phyloP scores from a whole-genome alignment of 352 stramenopile genomes.

The Globisporangium heterothallicum region DNA sequence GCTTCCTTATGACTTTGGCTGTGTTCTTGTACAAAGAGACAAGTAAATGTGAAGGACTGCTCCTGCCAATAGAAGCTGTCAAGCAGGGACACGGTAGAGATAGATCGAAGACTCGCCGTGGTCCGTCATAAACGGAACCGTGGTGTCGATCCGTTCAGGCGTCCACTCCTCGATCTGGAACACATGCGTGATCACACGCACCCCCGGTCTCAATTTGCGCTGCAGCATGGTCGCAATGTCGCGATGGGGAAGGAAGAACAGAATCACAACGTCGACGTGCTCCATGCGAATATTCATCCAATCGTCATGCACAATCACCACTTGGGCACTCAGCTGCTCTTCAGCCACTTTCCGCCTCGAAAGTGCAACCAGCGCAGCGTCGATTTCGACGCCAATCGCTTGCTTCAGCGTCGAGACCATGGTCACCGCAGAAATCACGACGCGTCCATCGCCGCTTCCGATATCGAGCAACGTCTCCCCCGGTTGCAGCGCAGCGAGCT shows the following conservation, averaged over 20 bases:
- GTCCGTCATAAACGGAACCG: slow-evolving; percentile 59
- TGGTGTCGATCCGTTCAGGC: slow-evolving; percentile 27
- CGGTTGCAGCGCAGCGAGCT: slow-evolving; percentile 27
- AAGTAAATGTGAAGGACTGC: too few species aligned
- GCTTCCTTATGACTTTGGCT: too few species aligned
- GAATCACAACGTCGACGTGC: slow-evolving; percentile 39
- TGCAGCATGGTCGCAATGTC: slow-evolving; percentile 31
- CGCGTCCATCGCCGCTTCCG: slow-evolving; percentile 57
- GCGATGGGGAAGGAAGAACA: slow-evolving; percentile 64
- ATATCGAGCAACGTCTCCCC: slow-evolving; percentile 55
- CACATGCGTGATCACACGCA: slow-evolving; percentile 60
- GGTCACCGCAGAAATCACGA: slow-evolving; percentile 37
- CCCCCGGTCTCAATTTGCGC: slow-evolving; percentile 31
- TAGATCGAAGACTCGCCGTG: slow-evolving; percentile 41
- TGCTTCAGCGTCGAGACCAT: slow-evolving; percentile 16
- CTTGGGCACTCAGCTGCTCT: slow-evolving; percentile 13
- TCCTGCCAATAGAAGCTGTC: background rate
- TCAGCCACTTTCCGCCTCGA: slow-evolving; percentile 23
- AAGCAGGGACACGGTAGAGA: slow-evolving; percentile 33
- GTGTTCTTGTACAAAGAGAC: too few species aligned
- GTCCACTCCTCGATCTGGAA: slow-evolving; percentile 59
- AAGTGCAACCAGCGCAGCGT: slow-evolving; percentile 40
- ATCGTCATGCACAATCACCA: slow-evolving; percentile 43
- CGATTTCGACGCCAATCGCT: slow-evolving; percentile 50
- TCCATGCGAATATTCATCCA: slow-evolving; percentile 43